Conservation (phyloP, 306 rosid genomes). For the Vachellia pachyceras region DNA sequence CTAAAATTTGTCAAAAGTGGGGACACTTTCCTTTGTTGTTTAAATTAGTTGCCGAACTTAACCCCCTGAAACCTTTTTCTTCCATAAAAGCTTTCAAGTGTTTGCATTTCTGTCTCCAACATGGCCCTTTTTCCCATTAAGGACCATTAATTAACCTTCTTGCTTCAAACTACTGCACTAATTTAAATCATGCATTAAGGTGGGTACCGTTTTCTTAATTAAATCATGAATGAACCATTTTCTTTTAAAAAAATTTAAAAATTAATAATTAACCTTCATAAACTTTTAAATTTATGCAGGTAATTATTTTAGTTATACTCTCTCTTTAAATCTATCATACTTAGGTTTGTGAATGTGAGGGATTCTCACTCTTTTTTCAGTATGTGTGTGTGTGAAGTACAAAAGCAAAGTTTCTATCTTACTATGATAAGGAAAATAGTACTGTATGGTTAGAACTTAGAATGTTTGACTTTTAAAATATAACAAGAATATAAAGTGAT, state of each 20-base stretch:
- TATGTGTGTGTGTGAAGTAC: neutral
- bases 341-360: neutral
- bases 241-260: neutral
- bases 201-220: neutral
- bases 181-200: slow-evolving; percentile 19
- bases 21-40: slow-evolving; percentile 45
- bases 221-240: neutral
- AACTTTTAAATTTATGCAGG: neutral
- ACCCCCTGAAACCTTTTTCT: slow-evolving; percentile 51
- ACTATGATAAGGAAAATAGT: too few species aligned
- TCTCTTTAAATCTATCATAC: neutral
- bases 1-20: slow-evolving; percentile 58
- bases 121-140: slow-evolving; percentile 35
- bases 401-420: too few species aligned
- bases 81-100: slow-evolving; percentile 41
- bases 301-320: neutral
- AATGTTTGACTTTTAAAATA: too few species aligned
- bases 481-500: too few species aligned
- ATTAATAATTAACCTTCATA: neutral
- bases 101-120: slow-evolving; percentile 45
- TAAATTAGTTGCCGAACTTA: slow-evolving; percentile 52
- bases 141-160: slow-evolving; percentile 13
- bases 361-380: neutral
- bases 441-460: too few species aligned
- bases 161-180: slow-evolving; percentile 11